Evolutionary conservation across 1,284 basidiomycete species (phyloP), one percentile per base, ranked within the genome.

Genomic region (Rhodotorula mucilaginosa): DNA sequence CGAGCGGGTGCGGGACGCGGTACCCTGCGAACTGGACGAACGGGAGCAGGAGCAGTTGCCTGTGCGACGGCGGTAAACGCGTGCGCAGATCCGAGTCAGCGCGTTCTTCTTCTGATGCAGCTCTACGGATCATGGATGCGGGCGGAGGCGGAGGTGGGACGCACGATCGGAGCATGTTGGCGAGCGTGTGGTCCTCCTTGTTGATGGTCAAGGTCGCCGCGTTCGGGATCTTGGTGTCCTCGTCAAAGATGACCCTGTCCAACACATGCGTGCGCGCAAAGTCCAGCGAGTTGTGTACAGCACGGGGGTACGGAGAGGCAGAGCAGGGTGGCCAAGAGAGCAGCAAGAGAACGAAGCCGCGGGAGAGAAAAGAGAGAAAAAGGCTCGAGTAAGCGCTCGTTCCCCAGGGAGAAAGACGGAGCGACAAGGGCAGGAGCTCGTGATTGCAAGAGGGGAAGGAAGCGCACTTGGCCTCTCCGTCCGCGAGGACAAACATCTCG

Each of bases 151-250:
- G 16, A 15, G 34, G 16, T 0, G 18, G 18, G 21, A 88, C 91
- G 80, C 80, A 96, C 92, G 92, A 88, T 78, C 97, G 88, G 26
- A 99, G 85, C 91, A 99, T 92, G 83, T 97, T 97, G 10, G 89
- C 96, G 15, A 99, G 83, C 0, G 97, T 99, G 80, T 99, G 97
- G 80, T 99, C 97, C 81, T 98, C 94, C 84, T 97, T 97, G 76
- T 93, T 87, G 77, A 99, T 86, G 78, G 92, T 91, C 76, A 99
- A 87, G 0, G 94, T 97, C 21, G 94, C 94, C 0, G 96, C 94
- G 79, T 98, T 97, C 2, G 95, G 93, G 70, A 99, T 92, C 83
- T 96, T 97, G 61, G 93, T 95, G 82, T 99, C 96, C 82, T 98
- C 95, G 18, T 88, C 88, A 67, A 98, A 86, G 79, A 94, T 91